Conservation (phyloP, 768 basidiomycete species). For the Rossbeevera mucosa region DNA sequence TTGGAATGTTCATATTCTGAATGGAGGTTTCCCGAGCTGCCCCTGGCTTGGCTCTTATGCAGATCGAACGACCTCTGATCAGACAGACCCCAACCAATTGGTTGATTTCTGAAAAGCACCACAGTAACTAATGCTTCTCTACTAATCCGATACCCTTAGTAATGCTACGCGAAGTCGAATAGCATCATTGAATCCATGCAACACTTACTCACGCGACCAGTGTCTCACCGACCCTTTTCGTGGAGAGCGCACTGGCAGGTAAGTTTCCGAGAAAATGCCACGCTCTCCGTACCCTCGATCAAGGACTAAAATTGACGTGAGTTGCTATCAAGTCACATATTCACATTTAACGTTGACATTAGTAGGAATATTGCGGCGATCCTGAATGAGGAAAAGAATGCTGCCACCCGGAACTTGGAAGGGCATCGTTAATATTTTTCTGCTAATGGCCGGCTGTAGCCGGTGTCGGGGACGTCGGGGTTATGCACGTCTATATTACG, state of each 20-base stretch:
- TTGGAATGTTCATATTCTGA: no score
- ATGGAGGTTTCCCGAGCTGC: no score
- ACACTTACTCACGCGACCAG: background rate
- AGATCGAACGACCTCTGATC: no score
- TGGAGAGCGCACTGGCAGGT: slow-evolving; percentile 18
- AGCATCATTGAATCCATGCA: background rate
- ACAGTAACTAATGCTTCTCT: no score
- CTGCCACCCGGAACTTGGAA: no score
- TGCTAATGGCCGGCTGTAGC: background rate
- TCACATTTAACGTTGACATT: background rate
- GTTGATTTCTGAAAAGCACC: no score
- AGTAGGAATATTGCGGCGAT: background rate
- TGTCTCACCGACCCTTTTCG: slow-evolving; percentile 13
- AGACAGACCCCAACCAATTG: no score
- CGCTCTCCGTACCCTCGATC: background rate
- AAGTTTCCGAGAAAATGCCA: slow-evolving; percentile 7
- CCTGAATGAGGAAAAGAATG: background rate
- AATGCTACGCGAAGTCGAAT: background rate
- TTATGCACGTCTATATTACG: slow-evolving; percentile 16
- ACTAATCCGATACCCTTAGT: background rate
- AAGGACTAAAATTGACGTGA: background rate
- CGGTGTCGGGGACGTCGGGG: slow-evolving; percentile 4
- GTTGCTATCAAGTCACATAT: background rate
- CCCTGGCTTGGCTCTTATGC: background rate
- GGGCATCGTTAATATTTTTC: no score